Evolutionary conservation across 2,329 filamentous ascomycete species (phyloP).

Genomic region (Lizonia empirigonia): DNA sequence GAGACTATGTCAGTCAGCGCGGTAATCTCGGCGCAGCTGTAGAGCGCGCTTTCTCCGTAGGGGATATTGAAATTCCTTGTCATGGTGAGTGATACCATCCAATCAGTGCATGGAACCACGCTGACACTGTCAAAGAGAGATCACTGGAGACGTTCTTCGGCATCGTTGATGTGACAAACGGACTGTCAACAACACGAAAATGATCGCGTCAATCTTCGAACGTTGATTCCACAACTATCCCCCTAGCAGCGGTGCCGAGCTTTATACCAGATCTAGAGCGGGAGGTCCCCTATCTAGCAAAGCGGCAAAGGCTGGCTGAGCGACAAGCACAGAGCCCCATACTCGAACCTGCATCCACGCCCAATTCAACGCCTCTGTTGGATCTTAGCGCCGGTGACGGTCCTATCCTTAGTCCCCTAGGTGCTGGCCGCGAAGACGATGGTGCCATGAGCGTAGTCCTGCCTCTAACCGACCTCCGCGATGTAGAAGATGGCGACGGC

Average conservation of each 20-base stretch:
- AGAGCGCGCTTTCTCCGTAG: conserved; percentile 15
- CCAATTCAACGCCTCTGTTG: conserved; percentile 8
- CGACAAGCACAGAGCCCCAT: conserved; percentile 14
- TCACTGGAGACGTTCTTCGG: conserved; percentile 6
- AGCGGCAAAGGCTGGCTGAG: conserved; percentile 14
- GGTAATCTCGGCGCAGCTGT: conserved; percentile 2
- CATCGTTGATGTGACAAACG: conserved; percentile 6
- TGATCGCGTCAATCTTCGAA: conserved; percentile 13
- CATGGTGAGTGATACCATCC: conserved; percentile 20
- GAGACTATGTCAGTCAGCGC: conserved; percentile 9
- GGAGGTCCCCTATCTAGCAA: conserved; percentile 13
- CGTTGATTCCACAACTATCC: conserved; percentile 5
- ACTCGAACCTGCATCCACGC: conserved; percentile 10
- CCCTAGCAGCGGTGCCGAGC: conserved; percentile 7
- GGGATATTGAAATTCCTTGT: conserved; percentile 9
- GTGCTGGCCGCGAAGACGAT: conserved; percentile 4
- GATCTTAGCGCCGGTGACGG: neutral
- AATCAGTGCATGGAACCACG: conserved; percentile 6
- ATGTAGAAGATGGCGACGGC: conserved; percentile 9
- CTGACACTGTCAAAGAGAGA: conserved; percentile 13
- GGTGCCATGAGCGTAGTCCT: neutral
- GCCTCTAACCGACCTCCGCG: neutral
- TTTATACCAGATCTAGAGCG: conserved; percentile 11
- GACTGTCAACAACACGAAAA: conserved; percentile 14
- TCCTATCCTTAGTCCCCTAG: conserved; percentile 3